These are phyloP conservation scores for Rhizophora apiculata DNA, from an alignment of 345 rosid genomes.

Conservation along the genomic window DNA sequence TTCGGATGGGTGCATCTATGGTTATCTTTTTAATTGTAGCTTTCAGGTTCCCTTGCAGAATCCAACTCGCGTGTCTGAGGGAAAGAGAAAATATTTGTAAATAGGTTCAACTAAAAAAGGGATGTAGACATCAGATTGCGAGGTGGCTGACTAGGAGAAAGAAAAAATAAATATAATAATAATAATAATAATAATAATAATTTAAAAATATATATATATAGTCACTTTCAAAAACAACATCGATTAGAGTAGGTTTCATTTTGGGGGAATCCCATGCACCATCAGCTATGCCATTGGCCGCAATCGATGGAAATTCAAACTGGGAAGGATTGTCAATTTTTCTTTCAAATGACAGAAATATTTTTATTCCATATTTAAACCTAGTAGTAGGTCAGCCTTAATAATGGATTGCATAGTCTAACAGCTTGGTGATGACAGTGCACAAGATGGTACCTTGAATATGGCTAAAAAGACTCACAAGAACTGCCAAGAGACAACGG, in stretches of 20 bases:
- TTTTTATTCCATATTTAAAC: background rate
- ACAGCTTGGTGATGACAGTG: conserved; percentile 11
- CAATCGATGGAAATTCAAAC: background rate
- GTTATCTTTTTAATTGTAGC: conserved; percentile 21
- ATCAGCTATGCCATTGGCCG: background rate
- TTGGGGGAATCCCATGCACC: no score
- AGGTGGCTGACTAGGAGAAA: background rate
- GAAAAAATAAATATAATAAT: background rate
- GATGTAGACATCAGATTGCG: background rate
- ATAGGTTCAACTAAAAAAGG: background rate
- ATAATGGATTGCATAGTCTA: background rate
- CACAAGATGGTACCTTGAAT: conserved; percentile 17
- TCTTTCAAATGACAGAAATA: background rate
- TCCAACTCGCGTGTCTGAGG: background rate
- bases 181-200: no score
- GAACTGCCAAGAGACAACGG: background rate
- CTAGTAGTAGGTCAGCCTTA: background rate
- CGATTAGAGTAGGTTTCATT: no score
- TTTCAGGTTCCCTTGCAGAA: conserved; percentile 2
- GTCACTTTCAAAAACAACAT: no score
- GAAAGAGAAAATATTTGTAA: background rate
- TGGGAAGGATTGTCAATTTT: background rate
- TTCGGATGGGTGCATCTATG: conserved; percentile 15
- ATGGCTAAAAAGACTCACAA: conserved; percentile 11
- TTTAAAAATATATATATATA: no score